Base-by-base conservation (phyloP, 441 rosid genomes). In the Isatis lusitanica region DNA sequence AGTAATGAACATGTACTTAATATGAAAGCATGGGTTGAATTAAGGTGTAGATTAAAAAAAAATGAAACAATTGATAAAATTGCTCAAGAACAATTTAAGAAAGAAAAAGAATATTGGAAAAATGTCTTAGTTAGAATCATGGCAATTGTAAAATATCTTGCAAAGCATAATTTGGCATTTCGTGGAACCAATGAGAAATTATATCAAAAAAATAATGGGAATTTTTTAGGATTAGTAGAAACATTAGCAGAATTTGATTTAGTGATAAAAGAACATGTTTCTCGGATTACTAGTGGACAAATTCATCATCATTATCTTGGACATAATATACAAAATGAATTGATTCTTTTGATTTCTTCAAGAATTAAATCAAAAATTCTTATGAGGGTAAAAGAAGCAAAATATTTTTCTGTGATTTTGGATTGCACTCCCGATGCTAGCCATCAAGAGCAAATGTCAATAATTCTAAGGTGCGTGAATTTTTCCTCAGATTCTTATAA, bases 101-200 rank as follows among this genome's bases (percentile, higher is more conserved):
- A 60, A 21, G 65, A 63, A 63, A 63, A 28, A 6, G 28, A 30
- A 28, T 44, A 63, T 3, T 63, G 53, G 40, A 63, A 63, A 44
- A 63, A 0, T 1, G 53, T 63, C 13, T 15, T 63, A 2, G 0
- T 28, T 13, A 63, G 53, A 30, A 44, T 63, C n/a, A 44, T 63
- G n/a, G 21, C 2, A 1, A 43, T 43, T 42, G 52, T 63, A 1
- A 43, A 63, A 26, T 63, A 42, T 63, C 24, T 63, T 43, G 67
- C 39, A 28, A 63, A 28, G 1, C 26, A 63, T 43, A 63, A 2
- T 43, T 43, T 62, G 21, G 39, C 38, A 26, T 42, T 42, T 42
- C 16, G 7, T 4, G 52, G 52, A 13, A 43, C 51, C 26, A 15
- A 42, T 42, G 52, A n/a, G 0, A 62, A 28, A 1, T 28, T 62